phyloP scores from a whole-genome alignment of 345 rosid species.

The Jatropha curcas region DNA sequence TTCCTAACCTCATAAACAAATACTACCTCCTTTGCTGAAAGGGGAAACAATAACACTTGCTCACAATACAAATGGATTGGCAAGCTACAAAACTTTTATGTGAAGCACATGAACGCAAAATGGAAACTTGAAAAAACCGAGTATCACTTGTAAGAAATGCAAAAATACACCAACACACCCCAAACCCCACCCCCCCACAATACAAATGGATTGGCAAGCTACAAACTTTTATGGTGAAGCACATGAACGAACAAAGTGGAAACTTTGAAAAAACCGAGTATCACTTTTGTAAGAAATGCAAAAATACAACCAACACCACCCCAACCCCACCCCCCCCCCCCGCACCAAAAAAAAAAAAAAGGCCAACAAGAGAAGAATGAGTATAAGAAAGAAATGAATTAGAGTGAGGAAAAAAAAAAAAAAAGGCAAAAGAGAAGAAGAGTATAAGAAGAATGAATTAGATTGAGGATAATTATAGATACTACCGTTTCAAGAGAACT shows the following conservation, averaged over 20 bases:
- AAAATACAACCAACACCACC: no score
- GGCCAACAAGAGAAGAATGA: no score
- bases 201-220: not conserved
- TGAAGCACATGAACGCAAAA: not conserved
- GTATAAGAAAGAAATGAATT: no score
- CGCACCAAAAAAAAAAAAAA: not conserved
- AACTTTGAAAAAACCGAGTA: not conserved
- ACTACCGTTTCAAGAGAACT: conserved; percentile 87
- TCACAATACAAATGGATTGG: not conserved
- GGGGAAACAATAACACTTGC: not conserved
- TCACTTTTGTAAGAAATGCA: not conserved
- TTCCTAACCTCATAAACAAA: not conserved
- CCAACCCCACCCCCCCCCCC: not conserved
- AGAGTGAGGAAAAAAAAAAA: not conserved
- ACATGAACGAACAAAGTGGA: not conserved
- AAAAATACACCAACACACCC: no score
- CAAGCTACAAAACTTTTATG: not conserved
- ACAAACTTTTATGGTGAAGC: not conserved
- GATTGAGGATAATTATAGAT: not conserved
- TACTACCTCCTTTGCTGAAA: not conserved
- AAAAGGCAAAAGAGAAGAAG: no score
- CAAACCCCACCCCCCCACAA: not conserved
- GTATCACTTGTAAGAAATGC: not conserved
- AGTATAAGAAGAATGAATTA: not conserved
- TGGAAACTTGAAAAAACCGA: not conserved